Base-by-base conservation (phyloP, 805 yeast genomes). In the Candida tammaniensis region DNA sequence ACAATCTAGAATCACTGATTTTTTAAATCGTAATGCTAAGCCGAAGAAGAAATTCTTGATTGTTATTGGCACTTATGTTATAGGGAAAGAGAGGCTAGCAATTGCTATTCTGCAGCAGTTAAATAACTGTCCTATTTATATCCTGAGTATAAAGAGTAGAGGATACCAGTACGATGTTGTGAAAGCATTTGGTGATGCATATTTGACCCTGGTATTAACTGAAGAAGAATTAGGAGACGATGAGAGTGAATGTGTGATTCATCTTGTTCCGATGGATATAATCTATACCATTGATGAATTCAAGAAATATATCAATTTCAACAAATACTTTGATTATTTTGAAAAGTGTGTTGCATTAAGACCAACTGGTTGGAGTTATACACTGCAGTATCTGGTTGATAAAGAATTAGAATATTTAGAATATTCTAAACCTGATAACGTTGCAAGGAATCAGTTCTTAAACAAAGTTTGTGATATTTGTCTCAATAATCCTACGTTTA, bases 281-380 rank as follows among this genome's bases (percentile, higher is more conserved):
- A 67, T 65, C 0, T 57, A 78, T 20, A 57, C 68, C 36, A 55
- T 70, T 46, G 64, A 61, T 33, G 56, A 60, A 47, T 55, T 84
- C 31, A 57, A 68, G 9, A 61, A 60, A 16, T 79, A 81, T 42
- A 75, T 74, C 61, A 60, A 64, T 35, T 65, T 61, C 35, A 66
- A 68, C 42, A 57, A 55, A 18, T 72, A 70, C 40, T 61, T 61
- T 24, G 57, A 54, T 17, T 57, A 64, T 26, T 82, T 73, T 52
- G 78, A 78, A 33, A 67, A 76, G 30, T 70, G 86, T 26, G 67
- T 84, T n/a, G 95, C 86, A 0, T 65, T 85, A 22, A 67, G 77
- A 32, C 97, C 98, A 0, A 88, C 97, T 0, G 98, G 98, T 0
- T 93, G 98, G 98, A 70, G 87, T 1, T 82, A 74, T 54, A 33